Conservation (phyloP, 1,139 yeast species). For the Blastobotrys illinoisensis region DNA sequence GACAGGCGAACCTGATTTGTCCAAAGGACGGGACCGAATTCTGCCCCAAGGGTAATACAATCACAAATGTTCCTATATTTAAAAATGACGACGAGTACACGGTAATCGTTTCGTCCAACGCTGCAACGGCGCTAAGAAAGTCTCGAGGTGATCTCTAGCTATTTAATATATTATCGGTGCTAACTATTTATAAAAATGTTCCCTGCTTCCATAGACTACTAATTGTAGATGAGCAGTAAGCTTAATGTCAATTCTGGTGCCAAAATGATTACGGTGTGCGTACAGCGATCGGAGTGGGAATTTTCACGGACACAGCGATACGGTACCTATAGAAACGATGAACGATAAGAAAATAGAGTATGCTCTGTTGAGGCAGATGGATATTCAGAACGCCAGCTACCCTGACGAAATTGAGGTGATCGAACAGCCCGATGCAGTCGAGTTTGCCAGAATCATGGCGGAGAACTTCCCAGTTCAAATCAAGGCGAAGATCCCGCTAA, state of each 20-base stretch:
- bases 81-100: background rate
- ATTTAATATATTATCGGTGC: no score
- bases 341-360: conserved; percentile 10
- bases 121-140: background rate
- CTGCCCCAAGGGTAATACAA: background rate
- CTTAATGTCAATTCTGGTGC: no score
- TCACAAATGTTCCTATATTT: background rate
- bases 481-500: background rate
- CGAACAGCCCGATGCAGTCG: conserved; percentile 11
- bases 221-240: no score
- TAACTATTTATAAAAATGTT: no score
- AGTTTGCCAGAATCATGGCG: conserved; percentile 18
- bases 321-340: background rate
- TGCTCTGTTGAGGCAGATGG: conserved; percentile 25
- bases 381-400: conserved; percentile 23
- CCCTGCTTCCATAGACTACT: no score
- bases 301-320: background rate
- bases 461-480: conserved; percentile 20
- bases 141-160: background rate
- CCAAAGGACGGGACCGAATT: background rate
- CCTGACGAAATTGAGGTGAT: conserved; percentile 18
- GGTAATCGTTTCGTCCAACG: background rate
- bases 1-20: background rate
- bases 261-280: no score
- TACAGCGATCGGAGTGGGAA: background rate